Percentiles rank a stretch among this genome's conserved stretches.
phyloP scores from a whole-genome alignment of 2,329 filamentous ascomycete genomes.

The Monosporascus sp. region DNA sequence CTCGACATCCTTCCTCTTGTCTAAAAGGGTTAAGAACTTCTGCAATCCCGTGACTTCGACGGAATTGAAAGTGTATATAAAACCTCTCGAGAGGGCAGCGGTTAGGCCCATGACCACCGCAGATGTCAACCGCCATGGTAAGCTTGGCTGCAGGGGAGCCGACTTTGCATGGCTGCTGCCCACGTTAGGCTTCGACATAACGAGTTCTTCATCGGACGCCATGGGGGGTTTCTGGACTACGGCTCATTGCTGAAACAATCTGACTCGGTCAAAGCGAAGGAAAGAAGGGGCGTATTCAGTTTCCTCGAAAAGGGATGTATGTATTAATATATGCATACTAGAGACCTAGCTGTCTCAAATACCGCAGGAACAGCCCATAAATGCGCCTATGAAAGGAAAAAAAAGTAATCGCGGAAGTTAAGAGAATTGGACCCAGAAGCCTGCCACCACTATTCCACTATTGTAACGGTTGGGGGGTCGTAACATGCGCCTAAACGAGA shows the following conservation, averaged over 20 bases:
- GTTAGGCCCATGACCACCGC: slow-evolving; percentile 68
- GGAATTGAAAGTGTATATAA: slow-evolving; percentile 68
- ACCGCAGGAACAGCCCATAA: too few relatives aligned
- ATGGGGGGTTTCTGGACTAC: background rate
- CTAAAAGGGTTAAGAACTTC: slow-evolving; percentile 68
- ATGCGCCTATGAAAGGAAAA: too few relatives aligned
- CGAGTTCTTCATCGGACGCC: slow-evolving; percentile 3
- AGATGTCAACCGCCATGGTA: slow-evolving; percentile 70
- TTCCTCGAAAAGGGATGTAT: background rate
- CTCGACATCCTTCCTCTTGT: slow-evolving; percentile 62
- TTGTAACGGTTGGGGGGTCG: too few relatives aligned
- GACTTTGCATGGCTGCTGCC: slow-evolving; percentile 4
- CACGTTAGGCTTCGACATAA: slow-evolving; percentile 11
- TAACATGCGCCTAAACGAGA: too few relatives aligned
- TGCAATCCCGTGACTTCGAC: slow-evolving; percentile 75
- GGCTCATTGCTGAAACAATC: background rate
- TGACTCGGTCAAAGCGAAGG: too few relatives aligned
- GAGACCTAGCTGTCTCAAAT: too few relatives aligned
- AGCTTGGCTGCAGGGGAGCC: slow-evolving; percentile 41
- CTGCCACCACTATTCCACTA: too few relatives aligned
- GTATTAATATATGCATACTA: too few relatives aligned
- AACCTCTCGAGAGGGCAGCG: slow-evolving; percentile 64
- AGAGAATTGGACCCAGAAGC: too few relatives aligned
- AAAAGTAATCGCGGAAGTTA: too few relatives aligned
- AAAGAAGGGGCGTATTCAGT: background rate